Percentiles rank a stretch among this genome's conserved stretches.
Conservation (phyloP, 2,329 filamentous ascomycete species). For the Clarireedia homoeocarpa region DNA sequence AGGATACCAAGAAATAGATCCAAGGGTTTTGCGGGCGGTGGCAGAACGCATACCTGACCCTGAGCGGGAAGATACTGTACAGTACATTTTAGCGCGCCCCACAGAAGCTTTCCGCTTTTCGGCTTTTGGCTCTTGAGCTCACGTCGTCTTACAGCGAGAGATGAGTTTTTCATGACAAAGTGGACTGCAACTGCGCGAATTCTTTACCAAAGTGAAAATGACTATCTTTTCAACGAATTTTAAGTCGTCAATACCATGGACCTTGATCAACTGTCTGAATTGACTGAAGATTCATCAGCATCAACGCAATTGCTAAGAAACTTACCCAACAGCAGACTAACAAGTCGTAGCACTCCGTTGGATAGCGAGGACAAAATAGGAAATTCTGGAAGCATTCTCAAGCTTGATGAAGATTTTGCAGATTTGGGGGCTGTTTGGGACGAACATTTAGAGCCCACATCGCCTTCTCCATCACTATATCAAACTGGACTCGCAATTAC, state of each 20-base stretch:
- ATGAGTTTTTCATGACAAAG: background rate
- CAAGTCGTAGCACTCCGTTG: background rate
- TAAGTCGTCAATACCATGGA: slow-evolving; percentile 13
- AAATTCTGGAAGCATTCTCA: background rate
- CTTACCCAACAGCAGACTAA: slow-evolving; percentile 14
- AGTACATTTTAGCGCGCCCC: background rate
- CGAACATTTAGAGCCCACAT: background rate
- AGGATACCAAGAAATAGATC: background rate
- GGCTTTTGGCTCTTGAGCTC: background rate
- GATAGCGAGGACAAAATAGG: background rate
- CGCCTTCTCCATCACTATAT: slow-evolving; percentile 9
- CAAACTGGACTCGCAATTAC: slow-evolving; percentile 34
- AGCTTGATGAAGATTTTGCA: background rate
- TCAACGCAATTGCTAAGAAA: slow-evolving; percentile 14
- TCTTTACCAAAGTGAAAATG: background rate
- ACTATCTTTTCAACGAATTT: background rate
- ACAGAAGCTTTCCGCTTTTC: background rate
- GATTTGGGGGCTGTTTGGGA: background rate
- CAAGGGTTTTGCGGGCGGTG: background rate
- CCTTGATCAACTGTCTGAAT: slow-evolving; percentile 11
- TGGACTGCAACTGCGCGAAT: background rate
- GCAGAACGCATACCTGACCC: background rate
- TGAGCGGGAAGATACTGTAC: background rate
- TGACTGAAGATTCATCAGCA: slow-evolving; percentile 2
- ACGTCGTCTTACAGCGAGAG: background rate